phyloP scores from a whole-genome alignment of 2,329 filamentous ascomycete genomes.

The Cladobotryum protrusum region DNA sequence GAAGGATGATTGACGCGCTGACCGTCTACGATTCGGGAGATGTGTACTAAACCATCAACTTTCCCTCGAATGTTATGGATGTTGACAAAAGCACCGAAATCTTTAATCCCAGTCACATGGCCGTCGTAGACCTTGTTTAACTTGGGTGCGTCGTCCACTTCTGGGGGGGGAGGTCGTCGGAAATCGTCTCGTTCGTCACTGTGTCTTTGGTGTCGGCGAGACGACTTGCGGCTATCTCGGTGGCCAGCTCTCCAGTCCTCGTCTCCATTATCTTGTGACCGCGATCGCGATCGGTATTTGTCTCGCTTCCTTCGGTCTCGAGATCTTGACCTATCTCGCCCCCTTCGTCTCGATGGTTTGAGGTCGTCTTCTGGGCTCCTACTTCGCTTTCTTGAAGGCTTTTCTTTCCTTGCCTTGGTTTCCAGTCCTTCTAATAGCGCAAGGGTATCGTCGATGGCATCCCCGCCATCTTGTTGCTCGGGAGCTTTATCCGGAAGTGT shows the following conservation, averaged over 20 bases:
- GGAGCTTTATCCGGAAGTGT: constrained; percentile 72
- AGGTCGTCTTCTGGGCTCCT: constrained; percentile 49
- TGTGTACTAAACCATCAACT: constrained; percentile 87
- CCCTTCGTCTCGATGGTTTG: constrained; percentile 35
- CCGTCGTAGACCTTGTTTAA: constrained; percentile 87
- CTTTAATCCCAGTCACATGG: constrained; percentile 84
- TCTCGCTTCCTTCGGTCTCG: constrained; percentile 29
- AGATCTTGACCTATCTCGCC: constrained; percentile 34
- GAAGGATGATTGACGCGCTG: constrained; percentile 87
- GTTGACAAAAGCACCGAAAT: constrained; percentile 94
- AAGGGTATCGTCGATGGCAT: constrained; percentile 86
- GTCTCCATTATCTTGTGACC: constrained; percentile 33
- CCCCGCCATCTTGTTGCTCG: constrained; percentile 36
- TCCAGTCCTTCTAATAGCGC: constrained; percentile 84
- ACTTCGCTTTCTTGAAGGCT: constrained; percentile 49
- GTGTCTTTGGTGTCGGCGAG: constrained; percentile 33
- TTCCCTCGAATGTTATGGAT: constrained; percentile 81
- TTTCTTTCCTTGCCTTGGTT: constrained; percentile 52
- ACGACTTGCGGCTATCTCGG: constrained; percentile 25
- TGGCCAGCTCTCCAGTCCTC: constrained; percentile 40
- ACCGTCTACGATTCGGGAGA: constrained; percentile 80
- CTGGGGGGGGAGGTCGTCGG: constrained; percentile 58
- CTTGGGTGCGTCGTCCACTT: constrained; percentile 75
- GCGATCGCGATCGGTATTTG: constrained; percentile 28
- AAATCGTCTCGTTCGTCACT: constrained; percentile 50